These are phyloP conservation scores for Helichrysum umbraculigerum DNA, from an alignment of 129 eudicot genomes.

Conservation along the genomic window DNA sequence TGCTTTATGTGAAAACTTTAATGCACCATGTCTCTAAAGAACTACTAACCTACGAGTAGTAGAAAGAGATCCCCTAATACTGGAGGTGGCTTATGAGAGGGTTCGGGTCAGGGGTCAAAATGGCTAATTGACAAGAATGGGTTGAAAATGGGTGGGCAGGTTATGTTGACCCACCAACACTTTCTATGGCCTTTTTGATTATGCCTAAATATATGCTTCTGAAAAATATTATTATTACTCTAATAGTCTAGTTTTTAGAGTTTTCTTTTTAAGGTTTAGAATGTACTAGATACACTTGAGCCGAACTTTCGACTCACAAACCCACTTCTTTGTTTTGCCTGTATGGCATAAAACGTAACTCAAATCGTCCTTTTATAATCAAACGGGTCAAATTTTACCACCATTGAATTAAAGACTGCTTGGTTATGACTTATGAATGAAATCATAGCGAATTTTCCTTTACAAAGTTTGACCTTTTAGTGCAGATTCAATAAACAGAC, in stretches of 20 bases:
- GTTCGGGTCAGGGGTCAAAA: not conserved
- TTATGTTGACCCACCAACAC: not conserved
- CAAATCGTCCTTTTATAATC: not conserved
- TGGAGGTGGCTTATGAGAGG: not conserved
- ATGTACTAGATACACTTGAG: no score
- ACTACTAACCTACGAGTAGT: not conserved
- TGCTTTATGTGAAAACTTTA: not conserved
- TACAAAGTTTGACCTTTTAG: not conserved
- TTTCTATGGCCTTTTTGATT: not conserved
- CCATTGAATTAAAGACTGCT: not conserved
- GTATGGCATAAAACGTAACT: not conserved
- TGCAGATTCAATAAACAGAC: not conserved
- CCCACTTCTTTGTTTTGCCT: not conserved
- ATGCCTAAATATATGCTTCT: no score
- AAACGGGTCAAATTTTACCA: not conserved
- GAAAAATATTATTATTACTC: no score
- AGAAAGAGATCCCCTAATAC: not conserved
- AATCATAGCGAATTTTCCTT: not conserved
- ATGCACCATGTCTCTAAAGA: not conserved
- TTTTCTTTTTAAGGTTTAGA: not conserved
- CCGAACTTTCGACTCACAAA: not conserved
- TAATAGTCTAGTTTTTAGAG: not conserved
- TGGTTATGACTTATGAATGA: not conserved
- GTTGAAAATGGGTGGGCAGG: not conserved
- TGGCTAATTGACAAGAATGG: not conserved